Percentiles rank a stretch among this genome's conserved stretches.
Evolutionary conservation across 495 filamentous ascomycete species (phyloP).

Genomic region (Barbatosphaeria neglecta): DNA sequence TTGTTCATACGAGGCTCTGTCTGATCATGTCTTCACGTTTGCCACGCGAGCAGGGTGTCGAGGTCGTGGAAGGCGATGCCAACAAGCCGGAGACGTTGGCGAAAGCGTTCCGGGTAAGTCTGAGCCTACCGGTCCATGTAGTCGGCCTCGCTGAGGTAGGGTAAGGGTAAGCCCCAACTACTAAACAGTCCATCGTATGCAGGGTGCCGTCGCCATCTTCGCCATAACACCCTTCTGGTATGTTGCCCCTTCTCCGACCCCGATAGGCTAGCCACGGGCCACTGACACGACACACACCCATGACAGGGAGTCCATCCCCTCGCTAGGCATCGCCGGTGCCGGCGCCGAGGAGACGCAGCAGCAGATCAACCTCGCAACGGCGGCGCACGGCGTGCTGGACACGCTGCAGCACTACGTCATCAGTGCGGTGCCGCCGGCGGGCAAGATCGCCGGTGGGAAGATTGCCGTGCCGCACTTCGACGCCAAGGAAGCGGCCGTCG

Average conservation of each 20-base stretch:
- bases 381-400: neutral
- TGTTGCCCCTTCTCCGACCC: slow-evolving; percentile 3
- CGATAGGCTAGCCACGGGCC: slow-evolving; percentile 2
- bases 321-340: neutral
- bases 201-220: too few relatives aligned
- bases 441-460: neutral
- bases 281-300: too few relatives aligned
- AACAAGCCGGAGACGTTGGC: slow-evolving; percentile 7
- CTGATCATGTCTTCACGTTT: too few relatives aligned
- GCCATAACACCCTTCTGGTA: too few relatives aligned
- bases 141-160: neutral
- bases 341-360: slow-evolving; percentile 4
- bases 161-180: neutral
- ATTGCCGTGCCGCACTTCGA: slow-evolving; percentile 6
- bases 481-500: slow-evolving; percentile 2
- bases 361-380: slow-evolving; percentile 1
- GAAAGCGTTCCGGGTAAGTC: slow-evolving; percentile 6
- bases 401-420: slow-evolving; percentile 5
- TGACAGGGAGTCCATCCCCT: neutral
- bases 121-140: too few relatives aligned
- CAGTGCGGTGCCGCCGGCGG: neutral
- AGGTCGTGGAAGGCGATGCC: slow-evolving; percentile 11
- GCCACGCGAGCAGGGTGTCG: too few relatives aligned
- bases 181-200: too few relatives aligned
- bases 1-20: too few relatives aligned